Evolutionary conservation across 345 rosid species (phyloP), one percentile per base, ranked within the genome.

Genomic region (Moringa oleifera): DNA sequence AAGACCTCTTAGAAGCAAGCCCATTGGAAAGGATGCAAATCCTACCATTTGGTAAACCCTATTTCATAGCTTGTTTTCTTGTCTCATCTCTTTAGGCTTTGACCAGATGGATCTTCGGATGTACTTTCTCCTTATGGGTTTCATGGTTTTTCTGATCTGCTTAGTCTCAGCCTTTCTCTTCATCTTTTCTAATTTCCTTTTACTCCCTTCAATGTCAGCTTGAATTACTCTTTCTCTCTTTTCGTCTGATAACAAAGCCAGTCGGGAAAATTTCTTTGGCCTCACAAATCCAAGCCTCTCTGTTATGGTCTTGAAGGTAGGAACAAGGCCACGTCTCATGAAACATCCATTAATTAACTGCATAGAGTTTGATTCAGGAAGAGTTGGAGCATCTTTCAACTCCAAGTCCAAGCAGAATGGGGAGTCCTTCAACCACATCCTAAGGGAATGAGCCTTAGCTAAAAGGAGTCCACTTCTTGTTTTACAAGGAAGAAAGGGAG

Each of bases 401-500:
- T 93, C 96, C 11, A 93, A 84, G 83, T 93, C 98, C 55, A 88
- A 71, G 79, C 98, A 93, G 74, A 93, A 93, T 0, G 97, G 96
- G 5, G 97, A 89, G 75, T 93, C 98, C 78, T 89, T 93, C 69
- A 93, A 73, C 98, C 98, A 93, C 98, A 93, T 93, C 68, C 87
- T 80, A 31, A 93, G 89, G 57, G 98, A 87, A 68, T 90, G 96
- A 23, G 89, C 94, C 84, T 93, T 93, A 9, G 96, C 98, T 11
- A 90, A 78, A 31, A 90, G 87, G 59, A 90, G 85, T 55, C 97
- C 96, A 0, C 83, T 90, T 61, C 96, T 75, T 36, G 90, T 81
- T 75, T 73, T 85, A 71, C 96, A 85, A 0, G 96, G 98, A 63
- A 88, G 85, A 74, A 90, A 93, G 15, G 98, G 98, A 13, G 98